Base-by-base conservation (phyloP, 371 early-diverging fungal genomes). In the Actinomortierella wolfii region DNA sequence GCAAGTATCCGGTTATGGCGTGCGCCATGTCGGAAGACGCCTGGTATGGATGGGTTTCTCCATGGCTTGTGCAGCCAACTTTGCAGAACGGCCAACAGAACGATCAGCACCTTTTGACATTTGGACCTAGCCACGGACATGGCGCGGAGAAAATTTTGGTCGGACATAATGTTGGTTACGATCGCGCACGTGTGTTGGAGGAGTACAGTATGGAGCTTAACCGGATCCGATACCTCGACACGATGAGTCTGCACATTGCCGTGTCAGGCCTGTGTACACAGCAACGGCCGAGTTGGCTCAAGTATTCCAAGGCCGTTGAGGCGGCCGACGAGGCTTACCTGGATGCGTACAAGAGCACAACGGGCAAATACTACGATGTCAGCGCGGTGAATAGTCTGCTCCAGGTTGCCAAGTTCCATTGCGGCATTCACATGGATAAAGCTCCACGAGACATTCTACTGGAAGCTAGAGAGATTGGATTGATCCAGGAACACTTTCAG, bases 21-120 rank as follows among this genome's bases (percentile, higher is more conserved):
- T 84, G 85, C 1, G 99, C 96, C 0, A 86, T 85, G 17, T 87
- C 94, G 0, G 51, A 73, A 3, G 69, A 79, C 21, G 86, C 87
- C 8, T 97, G 97, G 97, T 98, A 97, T 77, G 81, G 89, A 23
- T 98, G 98, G 98, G 82, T 89, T 17, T 91, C 97, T 9, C 97
- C 98, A 8, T 79, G 85, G 69, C 61, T 86, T 49, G 75, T 76
- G 9, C 26, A 69, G 21, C 65, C 59, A 7, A 11, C 39, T 0
- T 48, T 45, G 2, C 44, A 34, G 44, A 54, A 68, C 6, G 77
- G 70, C 13, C 48, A 48, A 2, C 57, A 63, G 34, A 77, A 67
- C n/a, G 63, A 65, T 46, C 46, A 50, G 1, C 56, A 76, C 34
- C 41, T 61, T 0, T 23, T 66, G 8, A 45, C 65, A 2, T 59